Evolutionary conservation across 345 rosid genomes (phyloP), one percentile per base, ranked within the genome.

Genomic region (Fremontodendron californicum): DNA sequence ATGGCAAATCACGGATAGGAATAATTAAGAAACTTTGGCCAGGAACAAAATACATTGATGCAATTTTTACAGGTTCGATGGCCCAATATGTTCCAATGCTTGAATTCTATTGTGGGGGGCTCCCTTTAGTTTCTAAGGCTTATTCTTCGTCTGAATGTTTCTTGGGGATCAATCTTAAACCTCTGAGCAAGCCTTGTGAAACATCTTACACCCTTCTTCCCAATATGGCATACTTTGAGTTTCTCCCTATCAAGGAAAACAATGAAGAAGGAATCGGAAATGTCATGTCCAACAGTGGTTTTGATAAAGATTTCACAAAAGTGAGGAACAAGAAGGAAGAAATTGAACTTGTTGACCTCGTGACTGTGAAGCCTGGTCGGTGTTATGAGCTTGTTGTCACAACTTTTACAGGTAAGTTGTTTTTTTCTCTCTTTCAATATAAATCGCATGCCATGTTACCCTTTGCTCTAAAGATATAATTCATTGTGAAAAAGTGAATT

Each of bases 61-160:
- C 89, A 49, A 90, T 94, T 71, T 91, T 90, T 25, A 92, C 98
- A 7, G 97, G 97, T 25, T 90, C 98, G 0, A 92, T 94, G 97
- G 97, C 97, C 15, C 98, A 94, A 64, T 94, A 94, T 69, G 88
- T 94, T 37, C 92, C 96, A 0, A 88, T 89, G 12, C 94, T 94
- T 5, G 94, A 91, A 82, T 88, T 90, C 58, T 90, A 94, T 80
- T 85, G 93, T 18, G 94, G 93, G 8, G 96, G 97, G 31, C 81
- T 92, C 54, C 98, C 97, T 8, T 70, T 94, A 81, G 81, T 92
- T 77, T 94, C 98, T 35, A 89, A 87, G 2, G 89, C 88, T 93
- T 92, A 91, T 85, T 94, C 93, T 40, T 92, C 98, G n/a, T 94
- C 98, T 33, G 98, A 94, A 78, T 86, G 98, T 75, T 92, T 82